These are phyloP conservation scores for Sorghum bicolor DNA, from an alignment of 176 grass and related monocot species.

Conservation along the genomic window DNA sequence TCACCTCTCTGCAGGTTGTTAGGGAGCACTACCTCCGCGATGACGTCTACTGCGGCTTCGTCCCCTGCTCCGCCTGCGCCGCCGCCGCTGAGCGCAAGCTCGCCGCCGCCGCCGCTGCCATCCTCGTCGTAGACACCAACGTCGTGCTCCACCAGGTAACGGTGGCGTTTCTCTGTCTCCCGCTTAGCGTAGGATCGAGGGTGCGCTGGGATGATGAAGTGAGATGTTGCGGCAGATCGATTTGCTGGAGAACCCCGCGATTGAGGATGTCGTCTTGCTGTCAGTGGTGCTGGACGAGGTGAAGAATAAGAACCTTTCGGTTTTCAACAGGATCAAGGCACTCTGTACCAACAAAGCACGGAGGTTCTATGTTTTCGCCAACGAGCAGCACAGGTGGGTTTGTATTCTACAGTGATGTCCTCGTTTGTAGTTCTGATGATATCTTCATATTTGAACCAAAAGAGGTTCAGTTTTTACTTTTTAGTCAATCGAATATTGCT, in stretches of 20 bases:
- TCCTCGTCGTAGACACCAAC: constrained; percentile 93
- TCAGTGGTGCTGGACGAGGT: constrained; percentile 91
- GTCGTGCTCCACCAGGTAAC: constrained; percentile 84
- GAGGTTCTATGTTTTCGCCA: constrained; percentile 91
- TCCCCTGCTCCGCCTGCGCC: constrained; percentile 64
- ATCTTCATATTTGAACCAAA: not conserved
- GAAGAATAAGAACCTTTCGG: constrained; percentile 85
- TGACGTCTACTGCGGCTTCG: constrained; percentile 77
- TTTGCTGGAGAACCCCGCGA: constrained; percentile 80
- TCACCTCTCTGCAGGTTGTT: constrained; percentile 49
- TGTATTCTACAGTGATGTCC: not conserved
- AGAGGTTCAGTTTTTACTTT: not conserved
- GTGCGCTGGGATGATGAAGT: not conserved
- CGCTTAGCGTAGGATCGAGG: not conserved
- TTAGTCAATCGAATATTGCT: not conserved
- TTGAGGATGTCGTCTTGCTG: constrained; percentile 88
- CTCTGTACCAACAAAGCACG: constrained; percentile 73
- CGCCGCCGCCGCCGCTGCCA: constrained; percentile 43
- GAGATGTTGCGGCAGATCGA: constrained; percentile 57
- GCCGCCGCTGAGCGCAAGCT: constrained; percentile 47
- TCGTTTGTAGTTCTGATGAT: not conserved
- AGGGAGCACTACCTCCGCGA: constrained; percentile 98
- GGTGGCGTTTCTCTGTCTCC: not conserved
- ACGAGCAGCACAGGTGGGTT: constrained; percentile 75
- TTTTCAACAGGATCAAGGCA: constrained; percentile 86